These are phyloP conservation scores for Anisodus tanguticus DNA, from an alignment of 257 asterid genomes.

Conservation along the genomic window DNA sequence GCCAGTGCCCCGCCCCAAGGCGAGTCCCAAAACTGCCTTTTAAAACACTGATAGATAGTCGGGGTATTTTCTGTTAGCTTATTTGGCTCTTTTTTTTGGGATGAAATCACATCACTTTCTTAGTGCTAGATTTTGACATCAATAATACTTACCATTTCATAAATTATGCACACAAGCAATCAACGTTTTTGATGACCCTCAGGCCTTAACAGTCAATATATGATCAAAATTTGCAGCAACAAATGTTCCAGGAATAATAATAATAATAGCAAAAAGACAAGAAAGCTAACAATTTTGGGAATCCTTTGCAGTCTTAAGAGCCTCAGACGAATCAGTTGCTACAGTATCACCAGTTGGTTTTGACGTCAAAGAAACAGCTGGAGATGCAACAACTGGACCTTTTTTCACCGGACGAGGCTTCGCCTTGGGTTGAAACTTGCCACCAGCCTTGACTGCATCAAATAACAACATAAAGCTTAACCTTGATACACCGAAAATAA, in stretches of 20 bases:
- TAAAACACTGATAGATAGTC: neutral
- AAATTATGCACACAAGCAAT: constrained; percentile 17
- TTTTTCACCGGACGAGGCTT: constrained; percentile 50
- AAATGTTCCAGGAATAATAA: neutral
- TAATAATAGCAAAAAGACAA: neutral
- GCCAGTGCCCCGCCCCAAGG: no score
- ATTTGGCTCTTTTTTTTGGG: neutral
- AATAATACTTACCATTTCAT: neutral
- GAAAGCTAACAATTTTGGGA: constrained; percentile 44
- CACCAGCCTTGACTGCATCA: constrained; percentile 54
- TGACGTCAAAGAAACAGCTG: constrained; percentile 45
- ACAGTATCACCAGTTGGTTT: constrained; percentile 38
- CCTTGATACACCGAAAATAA: constrained; percentile 5
- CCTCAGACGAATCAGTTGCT: constrained; percentile 27
- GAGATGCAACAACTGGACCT: constrained; percentile 40
- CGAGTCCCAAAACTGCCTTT: no score
- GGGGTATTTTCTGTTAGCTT: neutral
- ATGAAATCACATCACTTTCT: neutral
- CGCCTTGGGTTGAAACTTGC: constrained; percentile 71
- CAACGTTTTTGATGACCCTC: neutral
- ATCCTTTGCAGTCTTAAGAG: constrained; percentile 35
- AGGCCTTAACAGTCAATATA: constrained; percentile 14
- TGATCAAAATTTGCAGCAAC: neutral
- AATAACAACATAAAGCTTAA: constrained; percentile 11
- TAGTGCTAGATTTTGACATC: constrained; percentile 8